Evolutionary conservation across 306 rosid species (phyloP).

Genomic region (Trichosanthes truncata): DNA sequence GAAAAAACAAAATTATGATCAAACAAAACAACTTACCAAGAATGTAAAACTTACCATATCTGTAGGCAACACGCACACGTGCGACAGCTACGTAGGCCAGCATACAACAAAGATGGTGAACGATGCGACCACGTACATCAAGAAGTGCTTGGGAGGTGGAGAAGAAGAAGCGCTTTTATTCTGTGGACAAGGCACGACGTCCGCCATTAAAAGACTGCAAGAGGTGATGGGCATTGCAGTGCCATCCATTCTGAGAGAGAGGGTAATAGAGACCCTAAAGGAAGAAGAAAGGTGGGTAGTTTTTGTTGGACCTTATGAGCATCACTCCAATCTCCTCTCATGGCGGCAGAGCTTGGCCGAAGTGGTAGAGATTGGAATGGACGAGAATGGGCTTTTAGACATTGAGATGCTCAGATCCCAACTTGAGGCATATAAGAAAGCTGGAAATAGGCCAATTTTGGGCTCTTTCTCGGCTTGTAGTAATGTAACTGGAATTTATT

Average conservation of each 20-base stretch:
- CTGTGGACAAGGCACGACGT: conserved; percentile 78
- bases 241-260: conserved; percentile 54
- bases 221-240: conserved; percentile 67
- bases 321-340: conserved; percentile 77
- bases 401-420: conserved; percentile 36
- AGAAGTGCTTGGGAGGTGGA: conserved; percentile 60
- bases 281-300: conserved; percentile 68
- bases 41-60: background rate
- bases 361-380: conserved; percentile 61
- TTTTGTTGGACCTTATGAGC: conserved; percentile 78
- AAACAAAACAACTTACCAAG: background rate
- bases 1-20: background rate
- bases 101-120: conserved; percentile 52
- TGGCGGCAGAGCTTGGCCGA: conserved; percentile 82
- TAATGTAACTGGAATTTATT: conserved; percentile 68
- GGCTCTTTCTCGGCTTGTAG: conserved; percentile 91
- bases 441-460: conserved; percentile 44
- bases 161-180: conserved; percentile 45
- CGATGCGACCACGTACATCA: conserved; percentile 45
- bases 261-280: conserved; percentile 15
- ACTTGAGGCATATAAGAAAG: conserved; percentile 33
- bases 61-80: conserved; percentile 66
- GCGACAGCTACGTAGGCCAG: conserved; percentile 71
- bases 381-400: conserved; percentile 45
- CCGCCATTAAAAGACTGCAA: conserved; percentile 78